phyloP scores from a whole-genome alignment of 2,329 filamentous ascomycete species.

The Fusarium sp. region DNA sequence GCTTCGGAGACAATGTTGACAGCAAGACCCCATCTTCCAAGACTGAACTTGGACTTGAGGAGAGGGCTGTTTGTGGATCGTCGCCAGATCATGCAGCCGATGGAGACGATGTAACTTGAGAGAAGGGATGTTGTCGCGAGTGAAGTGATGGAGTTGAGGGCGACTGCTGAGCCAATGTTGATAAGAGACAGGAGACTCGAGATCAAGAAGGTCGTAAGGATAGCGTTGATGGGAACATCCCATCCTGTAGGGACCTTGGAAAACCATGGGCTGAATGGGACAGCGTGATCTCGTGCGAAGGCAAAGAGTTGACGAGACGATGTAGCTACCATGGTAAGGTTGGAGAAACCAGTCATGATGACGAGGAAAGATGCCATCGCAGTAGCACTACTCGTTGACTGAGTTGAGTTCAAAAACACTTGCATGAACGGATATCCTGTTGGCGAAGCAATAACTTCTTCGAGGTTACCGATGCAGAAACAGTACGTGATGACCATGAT shows the following conservation, averaged over 20 bases:
- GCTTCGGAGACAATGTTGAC: slow-evolving; percentile 31
- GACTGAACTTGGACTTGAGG: slow-evolving; percentile 24
- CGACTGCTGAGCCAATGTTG: slow-evolving; percentile 37
- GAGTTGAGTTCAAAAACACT: slow-evolving; percentile 34
- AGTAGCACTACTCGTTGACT: slow-evolving; percentile 27
- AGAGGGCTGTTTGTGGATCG: slow-evolving; percentile 23
- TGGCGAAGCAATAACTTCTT: slow-evolving; percentile 24
- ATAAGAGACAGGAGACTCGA: slow-evolving; percentile 31
- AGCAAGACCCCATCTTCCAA: slow-evolving; percentile 29
- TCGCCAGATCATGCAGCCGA: slow-evolving; percentile 38
- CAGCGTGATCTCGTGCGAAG: slow-evolving; percentile 33
- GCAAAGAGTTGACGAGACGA: slow-evolving; percentile 36
- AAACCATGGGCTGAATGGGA: slow-evolving; percentile 37
- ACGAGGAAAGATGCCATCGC: slow-evolving; percentile 32
- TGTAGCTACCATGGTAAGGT: slow-evolving; percentile 36
- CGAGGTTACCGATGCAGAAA: slow-evolving; percentile 36
- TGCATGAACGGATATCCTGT: slow-evolving; percentile 39
- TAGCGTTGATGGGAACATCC: slow-evolving; percentile 35
- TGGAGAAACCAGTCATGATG: slow-evolving; percentile 37
- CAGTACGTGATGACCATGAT: slow-evolving; percentile 38
- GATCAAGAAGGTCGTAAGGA: slow-evolving; percentile 29
- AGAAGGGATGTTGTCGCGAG: slow-evolving; percentile 28
- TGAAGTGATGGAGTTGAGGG: slow-evolving; percentile 30
- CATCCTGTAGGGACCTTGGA: slow-evolving; percentile 23
- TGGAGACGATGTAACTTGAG: slow-evolving; percentile 36